Evolutionary conservation across 805 yeast genomes (phyloP).

Genomic region (Yarrowia sp.): DNA sequence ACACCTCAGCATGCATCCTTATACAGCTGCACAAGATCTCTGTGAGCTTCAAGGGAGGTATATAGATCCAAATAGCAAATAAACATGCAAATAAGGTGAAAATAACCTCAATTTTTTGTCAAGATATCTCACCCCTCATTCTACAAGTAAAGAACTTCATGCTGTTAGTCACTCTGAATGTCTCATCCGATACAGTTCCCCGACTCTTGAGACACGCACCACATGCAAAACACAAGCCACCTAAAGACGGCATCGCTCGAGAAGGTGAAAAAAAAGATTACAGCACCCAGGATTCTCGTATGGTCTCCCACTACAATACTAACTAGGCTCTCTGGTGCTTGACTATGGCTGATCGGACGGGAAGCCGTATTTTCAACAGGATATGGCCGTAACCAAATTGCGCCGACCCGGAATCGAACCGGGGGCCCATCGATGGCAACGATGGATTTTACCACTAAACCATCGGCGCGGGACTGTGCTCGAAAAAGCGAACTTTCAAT

Average conservation of each 20-base stretch:
- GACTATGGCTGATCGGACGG: slow-evolving; percentile 20
- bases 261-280: not conserved
- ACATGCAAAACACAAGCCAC: not conserved
- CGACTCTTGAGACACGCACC: not conserved
- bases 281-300: slow-evolving; percentile 21
- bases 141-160: no score
- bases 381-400: slow-evolving; percentile 12
- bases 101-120: no score
- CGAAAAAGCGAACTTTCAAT: not conserved
- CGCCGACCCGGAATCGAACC: slow-evolving; percentile 20
- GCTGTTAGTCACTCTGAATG: no score
- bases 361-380: slow-evolving; percentile 17
- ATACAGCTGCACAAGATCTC: no score
- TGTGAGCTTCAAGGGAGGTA: no score
- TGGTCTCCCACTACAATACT: slow-evolving; percentile 21
- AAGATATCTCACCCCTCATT: no score
- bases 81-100: no score
- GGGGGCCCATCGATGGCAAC: slow-evolving; percentile 21
- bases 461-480: slow-evolving; percentile 9
- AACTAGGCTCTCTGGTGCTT: slow-evolving; percentile 20
- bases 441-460: slow-evolving; percentile 19
- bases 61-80: no score
- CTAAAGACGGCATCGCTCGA: not conserved
- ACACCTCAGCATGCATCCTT: no score
- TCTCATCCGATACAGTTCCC: not conserved